Percentiles rank a stretch among this genome's conserved stretches.
Evolutionary conservation across 352 stramenopile genomes (phyloP).

Genomic region (Pythium aquatile): DNA sequence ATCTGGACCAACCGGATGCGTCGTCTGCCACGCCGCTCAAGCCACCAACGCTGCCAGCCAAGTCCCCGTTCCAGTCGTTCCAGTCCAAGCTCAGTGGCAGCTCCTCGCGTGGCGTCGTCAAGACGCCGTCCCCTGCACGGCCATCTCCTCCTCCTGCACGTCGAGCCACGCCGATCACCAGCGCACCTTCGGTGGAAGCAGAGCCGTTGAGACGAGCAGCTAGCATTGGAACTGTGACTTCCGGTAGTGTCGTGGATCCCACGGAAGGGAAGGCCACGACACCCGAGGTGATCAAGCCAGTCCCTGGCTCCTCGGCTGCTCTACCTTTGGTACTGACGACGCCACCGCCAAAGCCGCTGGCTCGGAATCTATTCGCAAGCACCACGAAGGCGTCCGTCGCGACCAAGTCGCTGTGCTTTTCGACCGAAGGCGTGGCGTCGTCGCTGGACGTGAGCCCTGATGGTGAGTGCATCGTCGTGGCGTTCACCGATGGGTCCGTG

Average conservation of each 20-base stretch:
- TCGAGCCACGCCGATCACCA: conserved; percentile 12
- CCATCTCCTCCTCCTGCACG: conserved; percentile 10
- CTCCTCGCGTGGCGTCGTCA: conserved; percentile 8
- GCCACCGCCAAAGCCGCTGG: conserved; percentile 37
- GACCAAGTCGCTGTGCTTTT: conserved; percentile 80
- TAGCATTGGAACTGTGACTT: not conserved
- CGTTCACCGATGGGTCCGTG: conserved; percentile 76
- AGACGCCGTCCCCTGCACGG: conserved; percentile 19
- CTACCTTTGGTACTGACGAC: conserved; percentile 14
- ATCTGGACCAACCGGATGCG: conserved; percentile 20
- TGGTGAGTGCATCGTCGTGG: conserved; percentile 80
- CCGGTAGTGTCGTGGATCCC: conserved; percentile 16
- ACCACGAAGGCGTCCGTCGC: conserved; percentile 34
- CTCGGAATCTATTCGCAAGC: conserved; percentile 49
- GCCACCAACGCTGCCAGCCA: conserved; percentile 34
- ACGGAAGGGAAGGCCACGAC: conserved; percentile 19
- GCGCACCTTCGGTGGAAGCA: not conserved
- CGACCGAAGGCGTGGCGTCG: conserved; percentile 67
- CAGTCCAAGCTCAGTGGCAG: conserved; percentile 55
- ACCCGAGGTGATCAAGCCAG: not conserved
- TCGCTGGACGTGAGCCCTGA: conserved; percentile 76
- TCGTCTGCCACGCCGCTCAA: conserved; percentile 18
- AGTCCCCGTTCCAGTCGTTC: conserved; percentile 81
- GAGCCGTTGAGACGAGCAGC: not conserved
- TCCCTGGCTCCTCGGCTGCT: not conserved